Base-by-base conservation (phyloP, 768 basidiomycete species). In the Strobilomyces confusus region DNA sequence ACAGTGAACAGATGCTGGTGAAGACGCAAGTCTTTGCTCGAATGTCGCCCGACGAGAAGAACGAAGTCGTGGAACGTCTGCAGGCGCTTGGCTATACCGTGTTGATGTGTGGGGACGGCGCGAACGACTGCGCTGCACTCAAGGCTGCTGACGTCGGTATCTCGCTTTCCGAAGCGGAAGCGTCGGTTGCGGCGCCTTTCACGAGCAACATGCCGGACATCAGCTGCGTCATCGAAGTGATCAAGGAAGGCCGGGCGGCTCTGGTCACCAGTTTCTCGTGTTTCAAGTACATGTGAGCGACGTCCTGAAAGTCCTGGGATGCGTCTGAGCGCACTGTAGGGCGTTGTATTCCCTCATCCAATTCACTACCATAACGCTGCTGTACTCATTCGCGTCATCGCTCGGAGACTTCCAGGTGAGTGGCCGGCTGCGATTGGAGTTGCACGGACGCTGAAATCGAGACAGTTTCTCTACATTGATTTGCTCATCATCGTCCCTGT, bases 31-130 rank as follows among this genome's bases (percentile, higher is more conserved):
- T 98, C 43, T 99, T 94, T 68, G 95, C 97, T 9, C 83, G 97
- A 22, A 98, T 99, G 97, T 99, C 97, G 9, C 97, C 97, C 0
- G 97, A 98, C 66, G 97, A 98, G 76, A 99, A 99, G 73, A 95
- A 98, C 60, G 97, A 99, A 69, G 84, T 98, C 17, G 92, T 99
- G 17, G 95, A 98, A 69, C 82, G 95, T 2, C 76, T 99, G 12
- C 97, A 98, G 63, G 77, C 80, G 2, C 79, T 99, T 22, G 97
- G 95, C 11, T 99, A 98, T 67, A 95, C 89, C 1, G 97, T 98
- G 14, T 80, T 95, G 11, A 98, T 98, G 87, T 98, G 97, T 61
- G 97, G 97, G 32, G 97, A 99, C 64, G 97, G 97, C 38, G 97
- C 97, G 2, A 99, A 99, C 65, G 97, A 99, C 66, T 98, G 97